Conservation (phyloP, 139 green algal species). For the Haematococcus lacustris region DNA sequence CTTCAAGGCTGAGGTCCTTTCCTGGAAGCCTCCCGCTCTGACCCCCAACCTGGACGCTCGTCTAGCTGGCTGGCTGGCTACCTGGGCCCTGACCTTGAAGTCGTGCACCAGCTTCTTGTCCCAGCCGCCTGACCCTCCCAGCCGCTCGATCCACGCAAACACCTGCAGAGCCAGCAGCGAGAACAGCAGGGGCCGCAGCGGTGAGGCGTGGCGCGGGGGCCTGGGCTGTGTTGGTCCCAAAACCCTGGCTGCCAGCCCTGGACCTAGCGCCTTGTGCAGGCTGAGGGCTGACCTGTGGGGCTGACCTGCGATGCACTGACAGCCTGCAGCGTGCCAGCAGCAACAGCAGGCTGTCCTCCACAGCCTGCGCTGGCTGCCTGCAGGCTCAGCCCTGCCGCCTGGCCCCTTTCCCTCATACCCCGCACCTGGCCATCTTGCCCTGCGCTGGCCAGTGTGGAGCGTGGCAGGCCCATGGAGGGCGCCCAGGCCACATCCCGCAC, state of each 20-base stretch:
- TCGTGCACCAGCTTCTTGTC: slow-evolving; percentile 65
- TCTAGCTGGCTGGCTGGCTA: too few species aligned
- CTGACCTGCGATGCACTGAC: not conserved
- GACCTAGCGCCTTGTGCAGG: too few species aligned
- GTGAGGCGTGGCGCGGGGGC: too few species aligned
- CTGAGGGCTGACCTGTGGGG: not conserved
- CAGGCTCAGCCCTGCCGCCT: not conserved
- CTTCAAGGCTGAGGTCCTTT: too few species aligned
- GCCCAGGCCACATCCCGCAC: slow-evolving; percentile 95
- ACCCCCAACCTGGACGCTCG: too few species aligned
- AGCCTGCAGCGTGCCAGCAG: not conserved
- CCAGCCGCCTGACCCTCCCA: slow-evolving; percentile 44
- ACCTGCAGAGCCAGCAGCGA: too few species aligned
- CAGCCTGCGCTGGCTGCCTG: not conserved
- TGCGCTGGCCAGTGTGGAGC: slow-evolving; percentile 80
- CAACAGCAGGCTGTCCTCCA: not conserved
- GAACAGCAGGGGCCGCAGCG: not conserved
- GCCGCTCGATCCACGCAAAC: slow-evolving; percentile 73
- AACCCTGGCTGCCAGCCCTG: too few species aligned
- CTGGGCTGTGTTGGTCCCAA: too few species aligned
- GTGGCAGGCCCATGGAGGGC: slow-evolving; percentile 78
- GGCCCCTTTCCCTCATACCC: not conserved
- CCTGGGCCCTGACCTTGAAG: slow-evolving; percentile 57
- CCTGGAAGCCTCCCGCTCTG: too few species aligned
- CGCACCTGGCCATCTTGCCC: slow-evolving; percentile 83